Percentiles rank a stretch among this genome's conserved stretches.
Evolutionary conservation across 176 grass and related monocot species (phyloP).

Genomic region (Carex littledalei): DNA sequence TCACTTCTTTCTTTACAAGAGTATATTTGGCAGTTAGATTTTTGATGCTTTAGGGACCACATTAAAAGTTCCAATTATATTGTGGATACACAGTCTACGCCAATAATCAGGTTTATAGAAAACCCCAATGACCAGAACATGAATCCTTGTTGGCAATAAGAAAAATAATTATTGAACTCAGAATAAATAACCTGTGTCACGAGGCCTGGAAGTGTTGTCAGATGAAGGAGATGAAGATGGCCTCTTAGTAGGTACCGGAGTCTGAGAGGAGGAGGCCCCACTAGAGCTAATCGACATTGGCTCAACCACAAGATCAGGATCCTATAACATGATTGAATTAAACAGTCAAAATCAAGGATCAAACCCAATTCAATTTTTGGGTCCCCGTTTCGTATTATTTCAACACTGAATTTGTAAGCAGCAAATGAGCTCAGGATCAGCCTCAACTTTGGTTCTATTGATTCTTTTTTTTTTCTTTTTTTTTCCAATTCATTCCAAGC

Average conservation of each 20-base stretch:
- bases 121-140: not conserved
- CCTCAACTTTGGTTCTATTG: not conserved
- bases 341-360: constrained; percentile 1
- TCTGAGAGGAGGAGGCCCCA: constrained; percentile 38
- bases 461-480: not conserved
- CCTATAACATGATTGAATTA: constrained; percentile 28
- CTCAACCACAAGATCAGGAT: constrained; percentile 54
- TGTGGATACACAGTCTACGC: not conserved
- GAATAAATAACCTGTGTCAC: constrained; percentile 43
- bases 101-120: not conserved
- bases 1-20: not conserved
- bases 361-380: not conserved
- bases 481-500: not conserved
- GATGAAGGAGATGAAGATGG: constrained; percentile 40
- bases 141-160: not conserved
- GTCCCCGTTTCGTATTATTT: not conserved
- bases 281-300: constrained; percentile 51
- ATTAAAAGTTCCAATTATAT: not conserved
- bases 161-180: not conserved
- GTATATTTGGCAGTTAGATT: not conserved
- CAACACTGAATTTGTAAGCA: not conserved
- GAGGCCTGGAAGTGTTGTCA: constrained; percentile 48
- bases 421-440: not conserved
- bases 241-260: constrained; percentile 32
- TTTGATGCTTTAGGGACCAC: not conserved